phyloP scores from a whole-genome alignment of 306 rosid species.

The Glycine tomentella region DNA sequence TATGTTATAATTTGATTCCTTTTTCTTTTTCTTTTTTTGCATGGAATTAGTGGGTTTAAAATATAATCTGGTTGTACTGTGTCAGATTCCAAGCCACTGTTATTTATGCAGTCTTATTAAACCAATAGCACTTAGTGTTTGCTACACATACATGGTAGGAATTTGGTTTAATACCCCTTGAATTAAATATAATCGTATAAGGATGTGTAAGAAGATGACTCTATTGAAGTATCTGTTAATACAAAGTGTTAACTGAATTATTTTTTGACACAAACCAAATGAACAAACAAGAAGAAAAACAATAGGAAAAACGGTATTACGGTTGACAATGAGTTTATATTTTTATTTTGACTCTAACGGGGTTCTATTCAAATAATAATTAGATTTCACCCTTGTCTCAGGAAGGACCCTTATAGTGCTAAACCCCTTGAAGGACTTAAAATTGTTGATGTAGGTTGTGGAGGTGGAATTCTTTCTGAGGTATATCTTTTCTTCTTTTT shows the following conservation, averaged over 20 bases:
- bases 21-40: too few species aligned
- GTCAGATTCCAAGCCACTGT: not conserved
- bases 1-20: not conserved
- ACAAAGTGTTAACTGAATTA: not conserved
- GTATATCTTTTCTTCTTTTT: slow-evolving; percentile 48
- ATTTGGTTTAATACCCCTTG: slow-evolving; percentile 30
- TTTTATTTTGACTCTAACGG: not conserved
- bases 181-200: slow-evolving; percentile 23
- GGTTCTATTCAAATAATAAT: slow-evolving; percentile 32
- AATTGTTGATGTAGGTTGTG: slow-evolving; percentile 92
- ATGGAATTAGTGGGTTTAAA: slow-evolving; percentile 10
- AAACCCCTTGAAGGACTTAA: slow-evolving; percentile 88
- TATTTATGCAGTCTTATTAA: not conserved
- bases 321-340: too few species aligned
- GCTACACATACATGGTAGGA: not conserved
- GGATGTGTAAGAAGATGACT: slow-evolving; percentile 23
- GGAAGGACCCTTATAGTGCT: slow-evolving; percentile 76
- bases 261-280: slow-evolving; percentile 10
- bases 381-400: slow-evolving; percentile 51
- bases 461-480: slow-evolving; percentile 97
- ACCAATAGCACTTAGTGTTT: not conserved
- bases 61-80: slow-evolving; percentile 15
- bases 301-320: not conserved
- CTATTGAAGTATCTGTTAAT: slow-evolving; percentile 19
- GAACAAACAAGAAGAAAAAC: not conserved